phyloP scores from a whole-genome alignment of 2,329 filamentous ascomycete species.

The Scedosporium dehoogii region DNA sequence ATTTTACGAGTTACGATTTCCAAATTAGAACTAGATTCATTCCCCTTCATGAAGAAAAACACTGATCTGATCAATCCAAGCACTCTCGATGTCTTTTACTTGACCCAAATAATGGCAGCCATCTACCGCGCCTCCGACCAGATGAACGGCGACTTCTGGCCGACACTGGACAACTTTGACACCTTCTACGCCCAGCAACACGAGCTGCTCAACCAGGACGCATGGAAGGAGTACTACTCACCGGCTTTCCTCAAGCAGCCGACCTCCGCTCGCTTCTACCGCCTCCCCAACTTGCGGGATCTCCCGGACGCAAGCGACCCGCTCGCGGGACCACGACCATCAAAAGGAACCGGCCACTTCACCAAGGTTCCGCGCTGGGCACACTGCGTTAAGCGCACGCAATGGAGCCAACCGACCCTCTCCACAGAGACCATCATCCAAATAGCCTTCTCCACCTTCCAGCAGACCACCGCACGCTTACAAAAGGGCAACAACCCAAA shows the following conservation, averaged over 20 bases:
- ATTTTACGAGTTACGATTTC: not conserved
- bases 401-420: not conserved
- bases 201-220: not conserved
- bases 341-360: not conserved
- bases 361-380: not conserved
- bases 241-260: not conserved
- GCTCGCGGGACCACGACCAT: not conserved
- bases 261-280: conserved; percentile 9
- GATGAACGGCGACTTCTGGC: not conserved
- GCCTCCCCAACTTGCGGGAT: conserved; percentile 9
- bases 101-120: not conserved
- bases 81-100: not conserved
- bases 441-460: not conserved
- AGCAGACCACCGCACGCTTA: not conserved
- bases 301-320: conserved; percentile 8
- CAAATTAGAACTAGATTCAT: not conserved
- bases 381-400: not conserved
- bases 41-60: not conserved
- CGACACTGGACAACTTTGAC: not conserved
- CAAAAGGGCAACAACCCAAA: not conserved
- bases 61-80: not conserved
- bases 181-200: not conserved
- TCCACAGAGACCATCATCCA: not conserved
- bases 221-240: not conserved
- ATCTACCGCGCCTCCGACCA: not conserved